Conservation (phyloP, 2,329 filamentous ascomycete genomes). For the Nectriaceae sp. region DNA sequence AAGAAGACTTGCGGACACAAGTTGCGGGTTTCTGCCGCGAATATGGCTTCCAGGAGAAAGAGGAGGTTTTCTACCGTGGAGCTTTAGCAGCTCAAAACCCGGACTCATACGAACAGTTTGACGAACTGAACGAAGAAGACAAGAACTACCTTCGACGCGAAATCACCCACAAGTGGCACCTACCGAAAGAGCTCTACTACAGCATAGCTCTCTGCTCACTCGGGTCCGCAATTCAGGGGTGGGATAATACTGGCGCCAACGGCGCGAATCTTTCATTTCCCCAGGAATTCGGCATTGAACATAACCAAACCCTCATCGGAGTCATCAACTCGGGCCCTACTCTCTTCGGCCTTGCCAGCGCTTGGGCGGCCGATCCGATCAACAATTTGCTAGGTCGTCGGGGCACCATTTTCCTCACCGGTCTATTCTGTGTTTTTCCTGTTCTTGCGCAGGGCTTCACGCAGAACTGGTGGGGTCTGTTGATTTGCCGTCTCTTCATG, state of each 20-base stretch:
- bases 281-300: slow-evolving; percentile 35
- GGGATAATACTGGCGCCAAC: slow-evolving; percentile 47
- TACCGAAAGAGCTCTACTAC: slow-evolving; percentile 28
- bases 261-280: slow-evolving; percentile 43
- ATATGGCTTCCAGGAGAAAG: slow-evolving; percentile 27
- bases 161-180: slow-evolving; percentile 31
- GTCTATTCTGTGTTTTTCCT: slow-evolving; percentile 56
- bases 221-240: slow-evolving; percentile 38
- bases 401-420: slow-evolving; percentile 53
- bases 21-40: slow-evolving; percentile 28
- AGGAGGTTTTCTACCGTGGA: slow-evolving; percentile 29
- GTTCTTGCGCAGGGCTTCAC: slow-evolving; percentile 55
- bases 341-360: slow-evolving; percentile 21
- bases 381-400: slow-evolving; percentile 30
- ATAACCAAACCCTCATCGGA: slow-evolving; percentile 55
- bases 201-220: slow-evolving; percentile 32
- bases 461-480: slow-evolving; percentile 52
- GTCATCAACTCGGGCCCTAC: slow-evolving; percentile 50
- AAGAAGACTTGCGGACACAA: slow-evolving; percentile 21
- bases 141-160: slow-evolving; percentile 25
- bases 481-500: slow-evolving; percentile 44
- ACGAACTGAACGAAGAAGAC: slow-evolving; percentile 27
- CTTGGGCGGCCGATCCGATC: slow-evolving; percentile 40
- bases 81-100: slow-evolving; percentile 32
- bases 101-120: slow-evolving; percentile 16